phyloP scores from a whole-genome alignment of 2,329 filamentous ascomycete genomes.

The Clarireedia hainanense region DNA sequence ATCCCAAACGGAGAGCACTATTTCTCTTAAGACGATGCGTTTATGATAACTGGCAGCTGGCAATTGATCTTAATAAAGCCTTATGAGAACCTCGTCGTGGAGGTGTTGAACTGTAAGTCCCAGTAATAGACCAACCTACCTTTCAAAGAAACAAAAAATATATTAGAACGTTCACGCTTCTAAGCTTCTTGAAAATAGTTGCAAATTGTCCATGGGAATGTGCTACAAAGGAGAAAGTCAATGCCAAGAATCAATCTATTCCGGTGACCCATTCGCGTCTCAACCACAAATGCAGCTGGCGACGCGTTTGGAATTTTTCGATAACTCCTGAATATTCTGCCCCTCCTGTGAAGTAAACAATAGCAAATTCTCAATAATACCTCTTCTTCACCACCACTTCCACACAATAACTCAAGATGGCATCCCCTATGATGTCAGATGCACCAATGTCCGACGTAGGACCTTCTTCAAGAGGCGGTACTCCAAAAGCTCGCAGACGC shows the following conservation, averaged over 20 bases:
- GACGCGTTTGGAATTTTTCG: conserved; percentile 12
- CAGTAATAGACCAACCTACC: too few species aligned
- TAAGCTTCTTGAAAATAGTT: neutral
- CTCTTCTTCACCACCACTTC: conserved; percentile 10
- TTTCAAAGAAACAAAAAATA: too few species aligned
- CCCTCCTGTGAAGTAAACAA: conserved; percentile 18
- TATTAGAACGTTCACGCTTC: neutral
- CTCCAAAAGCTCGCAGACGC: conserved; percentile 19
- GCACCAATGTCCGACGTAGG: conserved; percentile 10
- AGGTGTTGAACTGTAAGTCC: too few species aligned
- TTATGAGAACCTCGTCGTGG: too few species aligned
- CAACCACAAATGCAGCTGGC: conserved; percentile 13
- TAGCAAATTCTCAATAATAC: conserved; percentile 10
- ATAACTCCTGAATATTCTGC: conserved; percentile 13
- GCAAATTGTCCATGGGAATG: neutral
- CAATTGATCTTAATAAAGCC: too few species aligned
- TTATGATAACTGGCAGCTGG: too few species aligned
- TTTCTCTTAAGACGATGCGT: too few species aligned
- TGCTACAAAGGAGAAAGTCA: neutral
- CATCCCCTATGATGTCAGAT: conserved; percentile 29
- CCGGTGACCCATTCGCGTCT: conserved; percentile 16
- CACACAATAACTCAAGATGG: conserved; percentile 18
- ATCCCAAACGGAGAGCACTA: too few species aligned
- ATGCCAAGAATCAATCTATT: conserved; percentile 18
- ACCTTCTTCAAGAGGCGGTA: conserved; percentile 20